A percentile compares a stretch with the other conserved stretches of the same genome.
These are phyloP conservation scores for Arabidopsis thaliana DNA, from an alignment of 345 rosid genomes.

Conservation along the genomic window TAIR10.1 NC_003071.7:18480501-18481000, in stretches of 20 bases:
- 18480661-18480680: constrained; percentile 21
- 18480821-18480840: no score
- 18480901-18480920: no score
- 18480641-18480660: constrained; percentile 4
- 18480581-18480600: constrained; percentile 14
- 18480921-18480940: neutral
- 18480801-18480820: no score
- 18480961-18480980: neutral
- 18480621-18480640: constrained; percentile 31
- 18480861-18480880: no score
- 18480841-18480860: no score
- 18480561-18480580: constrained; percentile 22
- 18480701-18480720: constrained; percentile 42
- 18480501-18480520: constrained; percentile 33
- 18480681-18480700: constrained; percentile 26
- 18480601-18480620: constrained; percentile 42
- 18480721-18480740: neutral
- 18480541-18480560: constrained; percentile 34
- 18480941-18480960: neutral
- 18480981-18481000: neutral
- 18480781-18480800: neutral
- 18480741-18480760: constrained; percentile 11
- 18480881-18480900: no score
- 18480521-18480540: constrained; percentile 24
- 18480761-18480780: constrained; percentile 12